These are phyloP conservation scores for Plectosphaerella cucumerina DNA, from an alignment of 2,329 filamentous ascomycete species.

Conservation along the genomic window DNA sequence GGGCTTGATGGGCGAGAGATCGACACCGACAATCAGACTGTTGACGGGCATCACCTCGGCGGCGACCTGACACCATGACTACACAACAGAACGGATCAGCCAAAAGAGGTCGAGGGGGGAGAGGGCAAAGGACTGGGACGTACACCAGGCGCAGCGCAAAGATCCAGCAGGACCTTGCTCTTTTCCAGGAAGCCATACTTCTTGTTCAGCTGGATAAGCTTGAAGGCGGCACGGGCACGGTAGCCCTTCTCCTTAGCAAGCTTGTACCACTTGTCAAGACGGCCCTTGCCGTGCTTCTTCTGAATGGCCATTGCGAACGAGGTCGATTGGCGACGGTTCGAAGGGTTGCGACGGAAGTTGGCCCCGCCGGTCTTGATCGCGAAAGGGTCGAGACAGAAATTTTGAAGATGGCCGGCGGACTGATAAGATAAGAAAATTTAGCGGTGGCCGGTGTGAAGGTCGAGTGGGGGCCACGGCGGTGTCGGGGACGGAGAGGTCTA, in stretches of 20 bases:
- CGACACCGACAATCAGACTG: conserved; percentile 89
- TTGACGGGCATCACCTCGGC: conserved; percentile 90
- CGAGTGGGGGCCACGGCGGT: neutral
- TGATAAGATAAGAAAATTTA: conserved; percentile 1
- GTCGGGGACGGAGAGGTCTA: no score
- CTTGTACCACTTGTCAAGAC: conserved; percentile 98
- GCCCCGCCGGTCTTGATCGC: neutral
- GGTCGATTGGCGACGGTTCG: conserved; percentile 1
- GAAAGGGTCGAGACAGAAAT: neutral
- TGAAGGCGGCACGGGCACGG: conserved; percentile 92
- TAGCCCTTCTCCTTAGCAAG: conserved; percentile 98
- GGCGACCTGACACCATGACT: conserved; percentile 95
- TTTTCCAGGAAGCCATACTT: conserved; percentile 98
- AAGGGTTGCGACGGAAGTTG: neutral
- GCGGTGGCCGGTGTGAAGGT: neutral
- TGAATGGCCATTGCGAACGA: conserved; percentile 76
- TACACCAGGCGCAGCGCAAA: conserved; percentile 93
- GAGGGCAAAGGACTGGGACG: conserved; percentile 25
- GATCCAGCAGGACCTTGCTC: conserved; percentile 92
- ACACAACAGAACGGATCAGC: neutral
- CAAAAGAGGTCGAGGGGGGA: neutral
- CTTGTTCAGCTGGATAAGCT: conserved; percentile 96
- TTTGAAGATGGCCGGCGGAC: neutral
- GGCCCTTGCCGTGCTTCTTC: conserved; percentile 98
- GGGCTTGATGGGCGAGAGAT: conserved; percentile 90